Evolutionary conservation across 148 eudicot genomes (phyloP), one percentile per base, ranked within the genome.

Genomic region (Rheum nobile): DNA sequence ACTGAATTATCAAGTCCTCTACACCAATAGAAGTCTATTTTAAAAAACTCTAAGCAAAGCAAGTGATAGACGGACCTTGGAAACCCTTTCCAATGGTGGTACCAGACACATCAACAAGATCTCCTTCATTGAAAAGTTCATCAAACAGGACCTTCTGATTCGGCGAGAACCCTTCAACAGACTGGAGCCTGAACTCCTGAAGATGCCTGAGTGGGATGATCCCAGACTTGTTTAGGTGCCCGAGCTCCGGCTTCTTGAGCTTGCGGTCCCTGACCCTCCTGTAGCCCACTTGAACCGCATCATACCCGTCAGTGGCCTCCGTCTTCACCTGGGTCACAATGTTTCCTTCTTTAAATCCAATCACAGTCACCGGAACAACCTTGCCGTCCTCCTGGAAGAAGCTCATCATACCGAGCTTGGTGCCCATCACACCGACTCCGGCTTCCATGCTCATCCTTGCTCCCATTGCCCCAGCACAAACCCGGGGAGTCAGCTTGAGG

Each of bases 71-170:
- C 10, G 67, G 11, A 88, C 92, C 92, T 85, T 88, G 92, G 50
- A 92, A 90, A 67, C 99, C 99, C 74, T 96, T 96, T 7, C 99
- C 99, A 24, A 96, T 96, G 32, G 96, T 96, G 28, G 89, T 92
- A 0, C 96, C 99, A 28, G 93, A 80, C n/a, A 96, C 90, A 77
- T 96, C 99, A 28, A 96, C 87, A 71, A 92, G 59, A 77, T 96
- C 99, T 16, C 99, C 99, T 73, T 96, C 97, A 37, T 84, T 84
- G 76, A 96, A 92, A 1, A 96, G 76, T 52, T 96, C 96, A 46
- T 86, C 89, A 8, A 92, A 76, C 37, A 70, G 67, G n/a, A 96
- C 73, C 77, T 76, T 82, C 82, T 92, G 96, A 44, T 74, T 85
- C 0, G 92, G 84, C 67, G 85, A 86, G 50, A 87, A 96, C 14